Conservation (phyloP, 1,139 yeast genomes). For the Yamadazyma blattariae region DNA sequence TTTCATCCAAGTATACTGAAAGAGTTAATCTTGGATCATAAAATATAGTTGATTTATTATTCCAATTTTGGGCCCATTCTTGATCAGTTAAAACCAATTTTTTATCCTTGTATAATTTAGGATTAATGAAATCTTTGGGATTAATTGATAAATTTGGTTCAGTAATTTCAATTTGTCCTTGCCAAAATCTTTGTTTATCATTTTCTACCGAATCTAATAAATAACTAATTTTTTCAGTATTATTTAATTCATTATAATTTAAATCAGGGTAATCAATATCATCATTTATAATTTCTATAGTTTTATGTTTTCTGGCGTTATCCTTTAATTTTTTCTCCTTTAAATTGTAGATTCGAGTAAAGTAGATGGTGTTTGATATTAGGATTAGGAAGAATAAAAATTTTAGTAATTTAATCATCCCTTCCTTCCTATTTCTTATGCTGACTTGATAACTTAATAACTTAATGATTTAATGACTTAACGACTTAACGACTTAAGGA, state of each 20-base stretch:
- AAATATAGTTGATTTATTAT: slow-evolving; percentile 19
- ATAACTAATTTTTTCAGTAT: slow-evolving; percentile 12
- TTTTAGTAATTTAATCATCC: too few species aligned
- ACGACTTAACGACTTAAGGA: too few species aligned
- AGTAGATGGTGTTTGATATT: not conserved
- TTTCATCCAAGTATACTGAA: slow-evolving; percentile 30
- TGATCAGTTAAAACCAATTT: too few species aligned
- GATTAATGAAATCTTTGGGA: slow-evolving; percentile 15
- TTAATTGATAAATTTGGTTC: slow-evolving; percentile 15
- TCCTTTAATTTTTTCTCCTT: too few species aligned
- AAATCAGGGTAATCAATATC: too few species aligned
- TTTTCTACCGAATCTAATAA: slow-evolving; percentile 18
- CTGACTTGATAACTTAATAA: too few species aligned
- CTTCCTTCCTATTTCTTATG: too few species aligned
- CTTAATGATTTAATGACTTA: too few species aligned
- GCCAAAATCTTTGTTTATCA: slow-evolving; percentile 19
- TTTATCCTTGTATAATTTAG: slow-evolving; percentile 11
- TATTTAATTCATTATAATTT: slow-evolving; percentile 14
- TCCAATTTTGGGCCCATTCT: too few species aligned
- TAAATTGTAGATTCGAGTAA: not conserved
- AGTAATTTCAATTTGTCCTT: slow-evolving; percentile 20
- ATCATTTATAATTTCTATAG: too few species aligned
- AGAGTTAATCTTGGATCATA: slow-evolving; percentile 41
- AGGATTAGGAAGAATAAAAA: too few species aligned
- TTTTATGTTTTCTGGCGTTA: too few species aligned